These are phyloP conservation scores for Chenopodium formosanum DNA, from an alignment of 148 eudicot species.

Conservation along the genomic window DNA sequence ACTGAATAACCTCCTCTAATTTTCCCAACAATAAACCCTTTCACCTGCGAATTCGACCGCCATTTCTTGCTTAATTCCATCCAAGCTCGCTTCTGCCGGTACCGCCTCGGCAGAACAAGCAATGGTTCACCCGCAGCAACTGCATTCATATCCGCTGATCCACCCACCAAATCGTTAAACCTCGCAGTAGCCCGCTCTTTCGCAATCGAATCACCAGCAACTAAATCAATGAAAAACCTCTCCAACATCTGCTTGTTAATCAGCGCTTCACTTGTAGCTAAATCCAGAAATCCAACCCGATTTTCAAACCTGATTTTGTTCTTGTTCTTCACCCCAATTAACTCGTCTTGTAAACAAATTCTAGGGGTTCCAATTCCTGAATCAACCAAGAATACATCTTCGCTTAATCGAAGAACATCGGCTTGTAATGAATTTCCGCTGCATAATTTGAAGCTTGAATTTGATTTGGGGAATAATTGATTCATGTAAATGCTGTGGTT, in stretches of 20 bases:
- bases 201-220: conserved; percentile 31
- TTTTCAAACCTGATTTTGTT: background rate
- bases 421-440: background rate
- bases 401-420: background rate
- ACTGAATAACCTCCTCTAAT: conserved; percentile 36
- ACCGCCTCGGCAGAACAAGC: background rate
- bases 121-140: background rate
- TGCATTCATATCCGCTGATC: background rate
- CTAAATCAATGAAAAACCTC: conserved; percentile 38
- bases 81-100: background rate
- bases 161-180: conserved; percentile 2
- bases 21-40: conserved; percentile 35
- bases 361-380: background rate
- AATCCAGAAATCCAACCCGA: conserved; percentile 21
- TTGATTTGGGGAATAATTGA: background rate
- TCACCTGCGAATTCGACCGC: conserved; percentile 19
- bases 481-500: background rate
- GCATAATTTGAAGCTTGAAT: background rate
- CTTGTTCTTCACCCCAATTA: background rate
- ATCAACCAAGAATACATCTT: background rate
- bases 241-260: conserved; percentile 27
- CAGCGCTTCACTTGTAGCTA: conserved; percentile 8
- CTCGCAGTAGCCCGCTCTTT: conserved; percentile 10
- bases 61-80: background rate
- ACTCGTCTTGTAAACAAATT: background rate